Percentiles rank a stretch among this genome's conserved stretches.
phyloP scores from a whole-genome alignment of 2,329 filamentous ascomycete species.

The Penicillium sp. region DNA sequence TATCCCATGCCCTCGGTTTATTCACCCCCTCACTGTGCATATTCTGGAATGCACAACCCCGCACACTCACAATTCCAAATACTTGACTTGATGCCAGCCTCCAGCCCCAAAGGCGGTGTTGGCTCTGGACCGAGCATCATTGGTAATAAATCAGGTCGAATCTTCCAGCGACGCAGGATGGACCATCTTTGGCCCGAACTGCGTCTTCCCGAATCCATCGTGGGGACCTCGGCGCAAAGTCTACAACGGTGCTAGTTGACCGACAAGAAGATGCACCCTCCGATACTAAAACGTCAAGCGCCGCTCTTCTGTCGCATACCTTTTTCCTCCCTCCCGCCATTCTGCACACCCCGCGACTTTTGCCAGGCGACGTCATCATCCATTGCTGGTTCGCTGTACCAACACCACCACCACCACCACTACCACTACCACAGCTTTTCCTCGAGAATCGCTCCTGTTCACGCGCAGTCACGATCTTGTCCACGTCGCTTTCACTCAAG shows the following conservation, averaged over 20 bases:
- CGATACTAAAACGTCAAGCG: slow-evolving; percentile 1
- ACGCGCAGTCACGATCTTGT: background rate
- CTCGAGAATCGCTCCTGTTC: too few relatives aligned
- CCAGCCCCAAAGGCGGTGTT: background rate
- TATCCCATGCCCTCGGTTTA: too few relatives aligned
- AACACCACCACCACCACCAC: background rate
- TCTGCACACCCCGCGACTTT: slow-evolving; percentile 2
- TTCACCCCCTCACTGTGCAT: too few relatives aligned
- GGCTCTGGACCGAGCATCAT: too few relatives aligned
- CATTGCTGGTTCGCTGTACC: too few relatives aligned
- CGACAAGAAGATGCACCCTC: slow-evolving; percentile 1
- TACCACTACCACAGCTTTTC: background rate
- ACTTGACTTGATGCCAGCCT: background rate
- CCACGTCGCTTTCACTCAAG: slow-evolving; percentile 6
- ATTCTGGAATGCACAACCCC: background rate
- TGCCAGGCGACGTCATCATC: slow-evolving; percentile 14
- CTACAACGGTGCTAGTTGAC: slow-evolving; percentile 5
- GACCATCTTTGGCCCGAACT: background rate
- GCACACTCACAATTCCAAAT: slow-evolving; percentile 3
- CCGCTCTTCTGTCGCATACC: background rate
- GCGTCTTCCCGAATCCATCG: background rate
- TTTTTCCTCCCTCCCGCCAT: too few relatives aligned
- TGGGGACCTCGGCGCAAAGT: slow-evolving; percentile 8
- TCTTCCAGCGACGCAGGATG: background rate
- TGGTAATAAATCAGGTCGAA: background rate